A percentile compares a stretch with the other conserved stretches of the same genome.
These are phyloP conservation scores for Ceratobasidium papillatum DNA, from an alignment of 1,284 basidiomycete genomes.

Conservation along the genomic window DNA sequence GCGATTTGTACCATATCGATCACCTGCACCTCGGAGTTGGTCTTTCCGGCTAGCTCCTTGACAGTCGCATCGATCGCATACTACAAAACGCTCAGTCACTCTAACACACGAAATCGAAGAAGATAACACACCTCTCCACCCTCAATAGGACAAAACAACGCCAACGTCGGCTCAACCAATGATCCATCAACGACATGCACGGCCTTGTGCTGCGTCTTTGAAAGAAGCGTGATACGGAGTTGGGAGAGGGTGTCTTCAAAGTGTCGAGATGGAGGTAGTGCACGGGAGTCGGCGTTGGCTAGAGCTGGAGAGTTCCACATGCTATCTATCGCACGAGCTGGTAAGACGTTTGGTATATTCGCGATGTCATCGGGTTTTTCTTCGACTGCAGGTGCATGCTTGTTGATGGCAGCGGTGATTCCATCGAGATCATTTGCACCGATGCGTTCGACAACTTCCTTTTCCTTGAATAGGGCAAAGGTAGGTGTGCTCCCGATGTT, in stretches of 20 bases:
- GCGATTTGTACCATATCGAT: conserved; percentile 82
- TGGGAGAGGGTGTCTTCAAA: conserved; percentile 76
- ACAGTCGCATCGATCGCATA: conserved; percentile 81
- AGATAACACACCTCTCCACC: conserved; percentile 61
- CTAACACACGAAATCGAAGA: not conserved
- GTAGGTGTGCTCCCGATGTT: not conserved
- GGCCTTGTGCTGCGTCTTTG: conserved; percentile 77
- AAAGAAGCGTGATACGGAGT: conserved; percentile 75
- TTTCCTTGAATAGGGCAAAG: not conserved
- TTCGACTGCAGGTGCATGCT: not conserved
- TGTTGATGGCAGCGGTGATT: not conserved
- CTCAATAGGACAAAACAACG: conserved; percentile 85
- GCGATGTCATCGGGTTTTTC: not conserved
- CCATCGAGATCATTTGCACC: not conserved
- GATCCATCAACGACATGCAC: conserved; percentile 59
- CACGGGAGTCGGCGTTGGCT: not conserved
- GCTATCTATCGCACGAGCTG: not conserved
- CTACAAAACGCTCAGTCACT: not conserved
- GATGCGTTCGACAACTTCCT: not conserved
- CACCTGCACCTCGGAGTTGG: conserved; percentile 79
- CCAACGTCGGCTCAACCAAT: conserved; percentile 71
- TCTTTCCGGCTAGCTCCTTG: conserved; percentile 73
- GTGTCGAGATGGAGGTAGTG: conserved; percentile 63
- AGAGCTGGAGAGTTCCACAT: conserved; percentile 6
- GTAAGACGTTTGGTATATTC: not conserved